Base-by-base conservation (phyloP, 2,329 filamentous ascomycete genomes). In the Exophiala sp. region DNA sequence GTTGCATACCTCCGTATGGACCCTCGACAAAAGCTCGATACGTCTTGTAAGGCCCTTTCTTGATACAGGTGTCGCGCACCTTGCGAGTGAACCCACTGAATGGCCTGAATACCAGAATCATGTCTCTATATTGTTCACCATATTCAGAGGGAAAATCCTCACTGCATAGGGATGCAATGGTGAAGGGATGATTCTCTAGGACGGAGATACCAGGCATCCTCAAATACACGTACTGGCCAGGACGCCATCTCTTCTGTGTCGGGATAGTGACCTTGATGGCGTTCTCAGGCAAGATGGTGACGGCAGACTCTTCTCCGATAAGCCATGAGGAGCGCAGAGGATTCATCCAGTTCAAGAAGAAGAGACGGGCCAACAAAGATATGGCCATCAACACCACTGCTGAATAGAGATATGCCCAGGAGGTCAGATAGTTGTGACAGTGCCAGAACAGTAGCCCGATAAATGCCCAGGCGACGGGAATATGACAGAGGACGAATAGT, bases 201-300 rank as follows among this genome's bases (percentile, higher is more conserved):
- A 94, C 67, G 0, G 89, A 90, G 59, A 97, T 89, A 1, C 88
- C 88, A 0, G 91, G 91, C 84, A 97, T 95, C 45, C 91, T 82
- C 16, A 97, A 76, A 65, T 96, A 97, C 14, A 96, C 86, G 60
- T 94, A 96, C 67, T 97, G 93, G 3, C 91, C 93, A 0, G 91
- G 89, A 64, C 82, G 84, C 91, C 91, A 97, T 55, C 81, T 83
- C 78, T 94, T 86, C 66, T 91, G 88, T 0, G 91, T 96, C 1
- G 91, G 89, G 43, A 97, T 86, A 0, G 91, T 96, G 59, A 97
- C 80, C 67, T 96, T 96, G 70, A 97, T 84, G n/a, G 88, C 88
- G 63, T 94, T 91, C 62, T 96, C 89, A 2, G 88, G 83, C 73
- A 97, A 83, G 19, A 96, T 76, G 1, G 88, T 93, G 32, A 96